These are phyloP conservation scores for Sechiopsis laciniata DNA, from an alignment of 306 rosid genomes.

Conservation along the genomic window DNA sequence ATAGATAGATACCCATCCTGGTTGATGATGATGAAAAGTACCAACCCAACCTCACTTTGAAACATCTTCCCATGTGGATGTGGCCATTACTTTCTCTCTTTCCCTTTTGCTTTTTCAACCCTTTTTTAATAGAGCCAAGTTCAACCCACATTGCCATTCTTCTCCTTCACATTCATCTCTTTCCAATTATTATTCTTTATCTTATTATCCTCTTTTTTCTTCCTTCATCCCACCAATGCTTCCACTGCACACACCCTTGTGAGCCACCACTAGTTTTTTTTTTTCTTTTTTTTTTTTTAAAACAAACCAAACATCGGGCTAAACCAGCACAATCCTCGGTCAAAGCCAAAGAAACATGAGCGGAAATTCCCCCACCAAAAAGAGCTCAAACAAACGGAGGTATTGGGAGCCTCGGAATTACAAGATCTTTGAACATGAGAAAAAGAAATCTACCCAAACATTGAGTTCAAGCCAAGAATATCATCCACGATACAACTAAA, in stretches of 20 bases:
- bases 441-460: no score
- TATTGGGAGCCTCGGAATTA: no score
- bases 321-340: no score
- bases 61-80: slow-evolving; percentile 36
- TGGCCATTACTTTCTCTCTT: slow-evolving; percentile 46
- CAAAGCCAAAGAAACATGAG: no score
- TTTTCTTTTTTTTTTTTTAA: no score
- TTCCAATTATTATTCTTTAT: no score
- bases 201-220: background rate
- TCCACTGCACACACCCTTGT: slow-evolving; percentile 6
- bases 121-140: background rate
- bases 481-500: no score
- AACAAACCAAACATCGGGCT: no score
- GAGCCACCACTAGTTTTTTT: background rate
- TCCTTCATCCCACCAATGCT: background rate
- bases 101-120: slow-evolving; percentile 29
- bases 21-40: slow-evolving; percentile 11
- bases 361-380: no score
- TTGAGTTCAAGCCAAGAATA: no score
- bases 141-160: slow-evolving; percentile 14
- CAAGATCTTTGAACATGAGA: no score
- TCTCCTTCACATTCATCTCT: background rate
- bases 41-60: slow-evolving; percentile 19
- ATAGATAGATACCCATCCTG: background rate
- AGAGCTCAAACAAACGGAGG: no score